Percentiles rank a stretch among this genome's conserved stretches.
phyloP scores from a whole-genome alignment of 768 basidiomycete genomes.

The Amanita muscaria region DNA sequence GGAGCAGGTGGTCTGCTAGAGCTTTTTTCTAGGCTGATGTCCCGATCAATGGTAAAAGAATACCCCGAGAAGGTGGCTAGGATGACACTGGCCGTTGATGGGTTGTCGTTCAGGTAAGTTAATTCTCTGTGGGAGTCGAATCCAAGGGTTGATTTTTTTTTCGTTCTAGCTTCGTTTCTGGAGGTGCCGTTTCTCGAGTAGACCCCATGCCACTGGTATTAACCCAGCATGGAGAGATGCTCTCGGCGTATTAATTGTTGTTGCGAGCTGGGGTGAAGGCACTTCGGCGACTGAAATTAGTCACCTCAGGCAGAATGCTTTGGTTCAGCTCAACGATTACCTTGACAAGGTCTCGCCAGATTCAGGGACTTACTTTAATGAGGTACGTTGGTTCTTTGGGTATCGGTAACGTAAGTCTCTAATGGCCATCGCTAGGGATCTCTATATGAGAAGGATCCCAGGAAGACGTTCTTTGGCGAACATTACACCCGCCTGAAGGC shows the following conservation, averaged over 20 bases:
- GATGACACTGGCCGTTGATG: too few species aligned
- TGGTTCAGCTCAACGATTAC: conserved; percentile 10
- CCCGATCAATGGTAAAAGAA: background rate
- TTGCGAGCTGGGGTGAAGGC: background rate
- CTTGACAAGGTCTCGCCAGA: background rate
- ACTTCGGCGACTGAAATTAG: background rate
- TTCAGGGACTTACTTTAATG: background rate
- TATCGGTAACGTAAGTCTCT: too few species aligned
- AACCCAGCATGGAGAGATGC: background rate
- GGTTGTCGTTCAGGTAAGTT: too few species aligned
- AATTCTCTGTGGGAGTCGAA: conserved; percentile 17
- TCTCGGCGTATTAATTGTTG: background rate
- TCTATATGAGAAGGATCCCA: background rate
- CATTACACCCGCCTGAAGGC: background rate
- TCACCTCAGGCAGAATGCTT: background rate
- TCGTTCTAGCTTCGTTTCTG: conserved; percentile 1
- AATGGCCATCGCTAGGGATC: too few species aligned
- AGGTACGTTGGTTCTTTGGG: too few species aligned
- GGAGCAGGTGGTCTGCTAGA: background rate
- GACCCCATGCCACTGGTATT: background rate
- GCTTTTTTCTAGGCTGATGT: background rate
- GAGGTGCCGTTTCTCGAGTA: background rate
- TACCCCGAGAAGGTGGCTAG: too few species aligned
- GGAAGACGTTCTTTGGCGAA: too few species aligned
- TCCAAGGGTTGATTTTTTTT: conserved; percentile 14